Base-by-base conservation (phyloP, 805 yeast species). In the Torulaspora gathmanii region DNA sequence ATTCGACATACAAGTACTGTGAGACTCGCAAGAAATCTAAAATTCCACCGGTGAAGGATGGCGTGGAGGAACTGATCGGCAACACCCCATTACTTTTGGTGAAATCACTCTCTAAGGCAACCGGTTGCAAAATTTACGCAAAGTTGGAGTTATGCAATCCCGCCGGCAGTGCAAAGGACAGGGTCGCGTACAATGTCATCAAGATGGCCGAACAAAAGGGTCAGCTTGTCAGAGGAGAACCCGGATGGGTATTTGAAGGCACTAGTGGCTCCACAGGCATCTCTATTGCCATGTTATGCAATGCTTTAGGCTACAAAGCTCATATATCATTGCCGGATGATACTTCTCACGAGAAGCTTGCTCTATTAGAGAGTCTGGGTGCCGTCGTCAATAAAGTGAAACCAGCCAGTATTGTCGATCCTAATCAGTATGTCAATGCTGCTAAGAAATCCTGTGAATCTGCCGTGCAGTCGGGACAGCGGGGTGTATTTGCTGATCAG, bases 201-300 rank as follows among this genome's bases (percentile, higher is more conserved):
- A 70, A 78, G 45, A 78, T 78, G 17, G 85, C 84, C 45, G 95
- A 87, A 59, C 44, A 54, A 4, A 40, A 57, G 37, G 93, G 93
- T 0, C 58, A 70, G 5, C 63, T 90, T 31, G 61, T 69, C 4
- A 66, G 72, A 42, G 88, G 86, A 1, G 93, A 87, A 57, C 71
- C 80, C 11, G 67, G 63, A 27, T 57, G 65, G 58, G 83, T 91
- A 1, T 89, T 82, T 63, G 99, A 91, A 68, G 99, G 99, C 6
- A 93, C 99, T 0, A 83, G 93, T 9, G 99, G 99, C 0, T 89
- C 97, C 0, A 91, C 99, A 0, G 99, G 99, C 2, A 93, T 93
- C 10, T 86, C 96, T 1, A 76, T 91, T 55, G 96, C 97, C 0
- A 79, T 89, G 65, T 73, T 93, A n/a, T 86, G 95, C 51, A 80